Conservation (phyloP, 257 asterid species). For the Solanum neorickii region DNA sequence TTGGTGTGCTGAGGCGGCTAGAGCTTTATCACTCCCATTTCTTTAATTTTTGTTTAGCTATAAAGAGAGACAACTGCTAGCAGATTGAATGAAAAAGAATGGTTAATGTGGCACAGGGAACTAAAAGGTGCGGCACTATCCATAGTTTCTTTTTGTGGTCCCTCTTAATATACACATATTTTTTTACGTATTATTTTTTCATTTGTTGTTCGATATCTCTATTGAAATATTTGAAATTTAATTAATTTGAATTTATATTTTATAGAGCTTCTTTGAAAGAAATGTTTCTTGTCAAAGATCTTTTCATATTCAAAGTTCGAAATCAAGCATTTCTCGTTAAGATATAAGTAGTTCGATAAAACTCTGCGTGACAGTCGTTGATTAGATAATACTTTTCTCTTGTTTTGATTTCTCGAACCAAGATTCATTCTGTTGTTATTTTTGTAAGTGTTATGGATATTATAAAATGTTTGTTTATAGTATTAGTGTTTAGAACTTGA, state of each 20-base stretch:
- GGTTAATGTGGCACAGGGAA: conserved; percentile 1
- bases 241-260: too few relatives aligned
- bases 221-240: neutral
- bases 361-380: neutral
- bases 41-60: neutral
- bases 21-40: neutral
- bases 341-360: neutral
- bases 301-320: too few relatives aligned
- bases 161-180: neutral
- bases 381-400: neutral
- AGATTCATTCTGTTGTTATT: too few relatives aligned
- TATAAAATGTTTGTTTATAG: neutral
- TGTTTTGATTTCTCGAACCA: neutral
- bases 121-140: conserved; percentile 4
- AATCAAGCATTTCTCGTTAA: too few relatives aligned
- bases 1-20: neutral
- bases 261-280: too few relatives aligned
- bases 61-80: neutral
- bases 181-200: neutral
- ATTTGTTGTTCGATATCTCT: rapidly evolving
- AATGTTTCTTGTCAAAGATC: rapidly evolving
- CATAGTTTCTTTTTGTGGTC: neutral
- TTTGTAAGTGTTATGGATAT: neutral
- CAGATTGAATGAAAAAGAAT: neutral
- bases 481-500: neutral